phyloP scores from a whole-genome alignment of 148 eudicot species.

The Cornus suecica region DNA sequence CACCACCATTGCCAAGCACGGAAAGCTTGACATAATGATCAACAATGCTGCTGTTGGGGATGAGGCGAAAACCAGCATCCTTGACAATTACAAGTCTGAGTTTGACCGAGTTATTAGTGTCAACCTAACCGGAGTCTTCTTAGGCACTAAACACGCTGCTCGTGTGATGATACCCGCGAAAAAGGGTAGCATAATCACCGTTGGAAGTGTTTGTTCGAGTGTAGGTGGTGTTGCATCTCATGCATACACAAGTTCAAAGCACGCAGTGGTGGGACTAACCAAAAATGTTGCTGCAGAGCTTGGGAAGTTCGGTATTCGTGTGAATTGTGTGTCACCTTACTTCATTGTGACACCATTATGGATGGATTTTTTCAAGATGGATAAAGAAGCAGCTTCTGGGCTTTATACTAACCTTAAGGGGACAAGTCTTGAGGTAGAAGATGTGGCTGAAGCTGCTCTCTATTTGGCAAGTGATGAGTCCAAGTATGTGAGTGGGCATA shows the following conservation, averaged over 20 bases:
- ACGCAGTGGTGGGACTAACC: constrained; percentile 30
- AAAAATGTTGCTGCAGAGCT: constrained; percentile 34
- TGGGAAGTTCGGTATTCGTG: constrained; percentile 32
- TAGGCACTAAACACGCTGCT: constrained; percentile 43
- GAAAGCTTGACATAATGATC: constrained; percentile 37
- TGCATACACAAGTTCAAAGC: constrained; percentile 30
- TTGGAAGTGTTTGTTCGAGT: constrained; percentile 18
- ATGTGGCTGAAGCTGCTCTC: constrained; percentile 25
- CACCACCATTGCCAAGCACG: constrained; percentile 15
- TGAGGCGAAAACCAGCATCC: constrained; percentile 9
- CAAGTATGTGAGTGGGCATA: constrained; percentile 30
- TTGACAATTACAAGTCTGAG: constrained; percentile 13
- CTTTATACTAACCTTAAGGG: constrained; percentile 26
- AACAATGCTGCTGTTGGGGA: constrained; percentile 28
- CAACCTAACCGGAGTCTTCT: constrained; percentile 30
- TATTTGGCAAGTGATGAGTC: constrained; percentile 30
- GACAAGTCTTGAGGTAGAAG: constrained; percentile 14
- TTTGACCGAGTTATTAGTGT: constrained; percentile 24
- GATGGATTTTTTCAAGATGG: neutral
- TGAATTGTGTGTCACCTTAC: constrained; percentile 37
- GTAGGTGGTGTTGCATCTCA: constrained; percentile 24
- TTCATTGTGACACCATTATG: constrained; percentile 17
- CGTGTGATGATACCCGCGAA: constrained; percentile 31
- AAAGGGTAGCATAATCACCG: constrained; percentile 28
- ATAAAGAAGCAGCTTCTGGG: constrained; percentile 13